Evolutionary conservation across 257 asterid species (phyloP), one percentile per base, ranked within the genome.

Genomic region (Anisodus acutangulus): DNA sequence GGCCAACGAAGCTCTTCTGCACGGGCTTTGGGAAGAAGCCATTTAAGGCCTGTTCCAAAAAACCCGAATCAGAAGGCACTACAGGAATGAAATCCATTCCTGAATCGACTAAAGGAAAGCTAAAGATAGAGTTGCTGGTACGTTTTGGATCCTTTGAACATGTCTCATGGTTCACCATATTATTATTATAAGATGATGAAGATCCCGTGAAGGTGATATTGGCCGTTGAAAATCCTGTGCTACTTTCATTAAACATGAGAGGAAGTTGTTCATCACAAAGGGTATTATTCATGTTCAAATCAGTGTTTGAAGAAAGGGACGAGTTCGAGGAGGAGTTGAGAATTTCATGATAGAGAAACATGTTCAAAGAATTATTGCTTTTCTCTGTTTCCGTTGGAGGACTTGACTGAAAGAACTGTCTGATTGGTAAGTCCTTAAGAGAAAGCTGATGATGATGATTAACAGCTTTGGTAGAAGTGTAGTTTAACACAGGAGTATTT

Each of bases 1-100:
- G 45, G 45, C 45, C 45, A 41, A 4, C 6, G 5, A 41, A 4
- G 45, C 45, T 41, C 45, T 41, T 58, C 64, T 58, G 19, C 26
- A 58, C 64, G 37, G 80, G 80, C 58, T 71, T 74, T 13, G 81
- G 81, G 31, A 74, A 49, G 35, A 74, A 74, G 16, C 62, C 81
- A 49, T 49, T 74, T n/a, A 74, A 19, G 17, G 55, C 81, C 60
- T 74, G 60, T 19, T 35, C 81, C 17, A 74, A n/a, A 16, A 74
- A 35, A 5, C 81, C 81, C 3, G 81, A 74, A 45, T 74, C 35
- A 2, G 81, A n/a, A 55, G 81, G n/a, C 60, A 16, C 41, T n/a
- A 55, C 17, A 9, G 51, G 19, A 49, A 74, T 49, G 81, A 49
- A 74, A 16, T 74, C 81, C 59, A 49, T 2, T 5, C 81, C 62